Percentiles rank a stretch among this genome's conserved stretches.
Evolutionary conservation across 2,329 filamentous ascomycete species (phyloP).

Genomic region (Alternaria gaisen): DNA sequence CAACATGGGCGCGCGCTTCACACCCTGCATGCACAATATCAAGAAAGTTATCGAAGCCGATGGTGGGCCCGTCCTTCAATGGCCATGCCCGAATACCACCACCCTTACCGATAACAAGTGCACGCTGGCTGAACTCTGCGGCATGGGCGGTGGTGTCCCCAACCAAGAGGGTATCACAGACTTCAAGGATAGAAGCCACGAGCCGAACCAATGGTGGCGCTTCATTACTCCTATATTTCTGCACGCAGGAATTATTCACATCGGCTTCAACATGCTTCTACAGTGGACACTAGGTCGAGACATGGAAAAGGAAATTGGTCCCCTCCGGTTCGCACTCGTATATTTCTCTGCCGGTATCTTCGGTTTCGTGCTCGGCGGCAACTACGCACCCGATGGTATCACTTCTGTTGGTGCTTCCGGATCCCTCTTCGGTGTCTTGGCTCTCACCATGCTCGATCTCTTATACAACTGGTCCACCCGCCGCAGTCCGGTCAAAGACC

Average conservation of each 20-base stretch:
- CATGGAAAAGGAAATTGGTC: conserved; percentile 90
- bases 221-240: conserved; percentile 97
- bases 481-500: conserved; percentile 77
- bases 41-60: conserved; percentile 66
- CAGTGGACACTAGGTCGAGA: conserved; percentile 90
- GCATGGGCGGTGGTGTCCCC: conserved; percentile 76
- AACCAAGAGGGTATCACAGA: conserved; percentile 64
- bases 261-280: conserved; percentile 92
- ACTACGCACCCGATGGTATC: conserved; percentile 84
- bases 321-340: conserved; percentile 85
- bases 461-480: conserved; percentile 92
- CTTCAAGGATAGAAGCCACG: conserved; percentile 65
- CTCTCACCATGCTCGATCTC: conserved; percentile 85
- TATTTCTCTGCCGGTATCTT: conserved; percentile 94
- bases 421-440: conserved; percentile 89
- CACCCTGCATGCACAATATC: conserved; percentile 93
- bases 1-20: conserved; percentile 94
- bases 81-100: conserved; percentile 79
- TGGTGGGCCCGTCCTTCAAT: conserved; percentile 58
- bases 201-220: conserved; percentile 94
- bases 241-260: conserved; percentile 92
- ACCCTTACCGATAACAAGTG: conserved; percentile 71
- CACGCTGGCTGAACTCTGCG: conserved; percentile 80
- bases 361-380: conserved; percentile 92
- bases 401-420: conserved; percentile 88